Evolutionary conservation across 2,329 filamentous ascomycete genomes (phyloP), one percentile per base, ranked within the genome.

Genomic region (Ophiocordyceps camponoti-floridani): DNA sequence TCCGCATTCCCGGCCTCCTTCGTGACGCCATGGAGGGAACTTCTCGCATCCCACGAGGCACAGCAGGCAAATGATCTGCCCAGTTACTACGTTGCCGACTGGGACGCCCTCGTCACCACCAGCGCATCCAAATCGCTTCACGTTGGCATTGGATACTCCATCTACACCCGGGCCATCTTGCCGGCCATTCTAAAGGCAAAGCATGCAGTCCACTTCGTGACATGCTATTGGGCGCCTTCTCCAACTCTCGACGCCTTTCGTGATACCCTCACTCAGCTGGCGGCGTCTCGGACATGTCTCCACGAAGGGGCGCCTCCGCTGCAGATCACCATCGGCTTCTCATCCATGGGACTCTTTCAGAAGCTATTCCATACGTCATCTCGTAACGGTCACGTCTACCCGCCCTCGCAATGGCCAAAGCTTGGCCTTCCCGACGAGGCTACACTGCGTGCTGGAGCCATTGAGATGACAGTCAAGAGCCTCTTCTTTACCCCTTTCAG

Each of bases 141-240:
- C 26, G 57, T 78, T 14, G 77, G 76, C 46, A 79, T 73, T 0
- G 76, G 77, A 6, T 63, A 68, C 16, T 70, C 69, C 4, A 68
- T 80, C 28, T 77, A 70, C 52, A 66, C 67, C 0, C 62, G 65
- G 37, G 62, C 65, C 4, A 64, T 86, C 7, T 61, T 80, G 0
- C 75, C 81, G 2, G 73, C 77, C 9, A 69, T 88, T 4, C 61
- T 73, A 4, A 56, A 62, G 1, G 78, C 83, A 2, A 64, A 70
- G 33, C 62, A 69, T 42, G 83, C 86, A 53, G 64, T 88, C 27
- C 74, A 87, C 47, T 69, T 91, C 40, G 81, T 87, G 7, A 89
- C 84, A 9, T 89, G 84, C 59, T 91, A 88, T 61, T 88, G 84
- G 83, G 78, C 84, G 0, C 64, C 66, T 0, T 88, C 83, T 0